Base-by-base conservation (phyloP, 2,329 filamentous ascomycete genomes). In the Botrytis paeoniae region DNA sequence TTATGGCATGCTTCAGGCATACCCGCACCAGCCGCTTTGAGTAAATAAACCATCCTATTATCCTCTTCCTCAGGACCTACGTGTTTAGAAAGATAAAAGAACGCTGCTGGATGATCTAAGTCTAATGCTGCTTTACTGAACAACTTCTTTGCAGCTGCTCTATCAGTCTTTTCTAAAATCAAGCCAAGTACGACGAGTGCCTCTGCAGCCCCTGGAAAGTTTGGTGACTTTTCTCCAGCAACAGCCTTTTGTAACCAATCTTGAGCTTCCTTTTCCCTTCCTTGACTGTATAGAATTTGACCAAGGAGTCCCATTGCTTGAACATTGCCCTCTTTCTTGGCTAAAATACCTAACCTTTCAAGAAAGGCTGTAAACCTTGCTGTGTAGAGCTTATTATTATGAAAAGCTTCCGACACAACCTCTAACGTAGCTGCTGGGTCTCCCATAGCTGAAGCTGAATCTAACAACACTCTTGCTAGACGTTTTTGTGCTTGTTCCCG, bases 61-160 rank as follows among this genome's bases (percentile, higher is more conserved):
- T 75, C 68, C 18, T 63, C n/a, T 10, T 78, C 78, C 0, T 72
- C 74, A 14, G 73, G 48, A 29, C 73, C 70, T 59, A 77, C 51
- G 2, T 78, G 43, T 32, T 77, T 69, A 4, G 79, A 78, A n/a
- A 81, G 76, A 45, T 79, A 76, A 70, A 78, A 80, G 70, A 80
- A 81, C 9, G 75, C 80, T 10, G 60, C 29, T 2, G 80, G 76
- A 9, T 81, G 76, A 74, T 81, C 78, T 7, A 79, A 65, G 57
- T 80, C 77, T 4, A 79, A 32, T 5, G 80, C 80, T 16, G 79
- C 80, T 72, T 75, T 79, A 45, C 78, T 70, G n/a, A 81, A 79
- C 1, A 74, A 75, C 29, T 64, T 60, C 25, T 75, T 73, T 1
- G 79, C 78, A n/a, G 72, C 77, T 62, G 71, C 48, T 43, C 20